Conservation (phyloP, 2,329 filamentous ascomycete genomes). For the Cucurbitaria berberidis region DNA sequence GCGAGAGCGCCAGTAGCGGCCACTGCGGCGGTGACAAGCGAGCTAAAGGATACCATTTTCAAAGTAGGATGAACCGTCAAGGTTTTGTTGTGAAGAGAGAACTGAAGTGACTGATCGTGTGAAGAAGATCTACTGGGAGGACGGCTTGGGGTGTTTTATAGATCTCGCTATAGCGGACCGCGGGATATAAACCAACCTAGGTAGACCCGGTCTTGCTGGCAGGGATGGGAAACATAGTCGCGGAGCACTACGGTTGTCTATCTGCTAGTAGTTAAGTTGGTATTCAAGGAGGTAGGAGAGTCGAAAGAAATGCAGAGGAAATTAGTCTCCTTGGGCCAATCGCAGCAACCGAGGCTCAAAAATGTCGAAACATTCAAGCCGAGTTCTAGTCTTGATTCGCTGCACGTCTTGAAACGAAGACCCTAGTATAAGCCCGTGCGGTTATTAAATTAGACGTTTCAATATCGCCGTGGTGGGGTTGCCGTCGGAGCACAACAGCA, state of each 20-base stretch:
- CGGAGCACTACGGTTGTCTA: conserved; percentile 14
- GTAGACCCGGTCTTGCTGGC: conserved; percentile 9
- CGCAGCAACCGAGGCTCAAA: background rate
- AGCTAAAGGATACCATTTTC: conserved; percentile 41
- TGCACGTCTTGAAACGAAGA: conserved; percentile 25
- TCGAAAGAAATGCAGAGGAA: conserved; percentile 2
- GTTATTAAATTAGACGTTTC: conserved; percentile 31
- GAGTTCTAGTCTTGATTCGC: conserved; percentile 16
- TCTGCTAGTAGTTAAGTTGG: conserved; percentile 26
- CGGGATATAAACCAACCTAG: conserved; percentile 7
- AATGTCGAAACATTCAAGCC: background rate
- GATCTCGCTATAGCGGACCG: conserved; percentile 7
- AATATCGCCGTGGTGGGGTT: conserved; percentile 31
- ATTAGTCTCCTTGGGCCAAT: conserved; percentile 5
- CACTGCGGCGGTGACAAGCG: conserved; percentile 32
- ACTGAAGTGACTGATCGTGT: conserved; percentile 16
- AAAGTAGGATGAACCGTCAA: conserved; percentile 4
- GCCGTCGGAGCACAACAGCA: conserved; percentile 10
- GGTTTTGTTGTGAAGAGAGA: conserved; percentile 4
- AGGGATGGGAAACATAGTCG: conserved; percentile 21
- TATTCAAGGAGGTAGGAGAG: conserved; percentile 16
- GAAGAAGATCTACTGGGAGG: conserved; percentile 10
- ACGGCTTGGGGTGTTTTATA: conserved; percentile 28
- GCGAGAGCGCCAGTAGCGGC: conserved; percentile 33
- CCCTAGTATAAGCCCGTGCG: conserved; percentile 19